Base-by-base conservation (phyloP, 1,284 basidiomycete genomes). In the Farysia itapuensis region DNA sequence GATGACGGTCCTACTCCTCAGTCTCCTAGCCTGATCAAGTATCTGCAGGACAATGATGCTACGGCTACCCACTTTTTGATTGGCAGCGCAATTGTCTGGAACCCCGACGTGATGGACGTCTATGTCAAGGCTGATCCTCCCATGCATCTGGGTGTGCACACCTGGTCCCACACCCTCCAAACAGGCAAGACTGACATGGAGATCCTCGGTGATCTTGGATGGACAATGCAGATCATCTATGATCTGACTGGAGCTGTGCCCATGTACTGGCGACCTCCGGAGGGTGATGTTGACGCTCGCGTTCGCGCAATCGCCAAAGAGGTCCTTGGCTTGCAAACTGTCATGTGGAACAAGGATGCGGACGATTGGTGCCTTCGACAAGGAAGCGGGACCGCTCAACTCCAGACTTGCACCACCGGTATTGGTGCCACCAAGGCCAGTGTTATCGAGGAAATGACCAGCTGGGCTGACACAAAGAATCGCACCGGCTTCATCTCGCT, bases 11-110 rank as follows among this genome's bases (percentile, higher is more conserved):
- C 89, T 0, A 79, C 65, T 19, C 43, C 73, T 49, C 56, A 77
- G 4, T 80, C 80, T 1, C 67, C 76, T 16, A 49, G 46, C 29
- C 79, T 86, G 15, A 82, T 83, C 71, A 38, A 48, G 14, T 89
- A 88, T 73, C 79, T 90, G 38, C 58, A 81, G 53, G 42, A 78
- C n/a, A 81, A 89, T 46, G 81, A 84, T 41, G 33, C 43, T 28
- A 40, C 46, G 12, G 83, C 84, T 2, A 91, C 89, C 1, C 88
- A 90, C 75, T 91, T 90, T 74, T 82, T 89, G 79, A 90, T 92
- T 64, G 89, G 89, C 21, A 66, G 80, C 23, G 85, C 88, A 69
- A 86, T 91, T 56, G 67, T 85, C 23, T 47, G 76, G 37, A 79
- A 86, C 72, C 81, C 83, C 8, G 72, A 80, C 20, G 67, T 81